Base-by-base conservation (phyloP, 2,329 filamentous ascomycete genomes). In the Aspergillus aculeatinus region DNA sequence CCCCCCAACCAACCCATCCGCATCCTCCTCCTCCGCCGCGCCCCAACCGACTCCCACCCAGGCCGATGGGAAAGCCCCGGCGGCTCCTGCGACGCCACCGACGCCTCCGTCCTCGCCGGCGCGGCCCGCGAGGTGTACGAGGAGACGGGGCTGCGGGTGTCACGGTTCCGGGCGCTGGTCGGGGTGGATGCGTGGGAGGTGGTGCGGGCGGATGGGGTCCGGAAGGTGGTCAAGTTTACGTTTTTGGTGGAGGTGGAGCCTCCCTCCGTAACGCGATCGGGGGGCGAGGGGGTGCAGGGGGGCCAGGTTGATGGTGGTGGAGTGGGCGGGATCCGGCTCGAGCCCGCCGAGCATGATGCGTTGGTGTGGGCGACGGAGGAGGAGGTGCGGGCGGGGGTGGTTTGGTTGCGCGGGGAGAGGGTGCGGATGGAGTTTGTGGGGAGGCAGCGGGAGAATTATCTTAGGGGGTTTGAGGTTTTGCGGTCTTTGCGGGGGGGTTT, bases 21-120 rank as follows among this genome's bases (percentile, higher is more conserved):
- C 27, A 29, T 44, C n/a, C 39, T 44, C 39, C 70, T 81, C 16
- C 67, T 81, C 14, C 79, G 79, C 51, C 77, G 79, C 56, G 68
- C 78, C 21, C 50, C 65, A 2, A 66, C 66, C 16, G 78, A 81
- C 62, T 68, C 70, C 1, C 74, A 71, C 59, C 73, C 75, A 0
- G 69, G 71, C 10, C 69, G 66, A 58, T 81, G 82, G 82, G 82
- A 85, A 63, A 72, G 81, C 2, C 82, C 82, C 3, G 82, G 82
- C 6, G 82, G 82, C 3, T 77, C 77, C 12, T 74, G 75, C 33
- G 82, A 84, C 39, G 51, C 56, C 1, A 70, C 68, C 0, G 82
- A 84, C 60, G 66, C 72, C 14, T 81, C 78, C 0, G 71, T 85
- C 35, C 68, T 84, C 0, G 77, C 83, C 59, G 78, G 77, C 1